Percentiles rank a stretch among this genome's conserved stretches.
Conservation (phyloP, 768 basidiomycete species). For the Naematelia aurantialba region DNA sequence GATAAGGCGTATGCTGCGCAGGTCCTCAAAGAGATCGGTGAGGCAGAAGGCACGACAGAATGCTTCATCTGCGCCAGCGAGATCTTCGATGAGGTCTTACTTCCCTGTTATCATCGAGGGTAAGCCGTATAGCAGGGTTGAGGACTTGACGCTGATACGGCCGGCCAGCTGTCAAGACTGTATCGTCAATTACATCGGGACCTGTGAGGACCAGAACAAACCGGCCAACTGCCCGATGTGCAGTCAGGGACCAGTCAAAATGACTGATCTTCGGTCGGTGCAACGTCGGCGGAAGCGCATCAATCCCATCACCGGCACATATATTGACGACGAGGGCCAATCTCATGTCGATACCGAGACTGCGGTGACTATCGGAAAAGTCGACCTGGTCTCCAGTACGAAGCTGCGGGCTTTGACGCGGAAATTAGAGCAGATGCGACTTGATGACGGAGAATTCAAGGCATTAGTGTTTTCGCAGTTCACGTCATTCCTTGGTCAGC, state of each 20-base stretch:
- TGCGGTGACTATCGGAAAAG: conserved; percentile 62
- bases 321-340: conserved; percentile 21
- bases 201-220: conserved; percentile 66
- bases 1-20: conserved; percentile 42
- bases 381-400: conserved; percentile 83
- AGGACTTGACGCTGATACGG: conserved; percentile 21
- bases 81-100: conserved; percentile 57
- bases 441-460: conserved; percentile 66
- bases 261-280: conserved; percentile 41
- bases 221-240: conserved; percentile 77
- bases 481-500: conserved; percentile 44
- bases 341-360: conserved; percentile 15
- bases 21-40: conserved; percentile 57
- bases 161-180: conserved; percentile 75
- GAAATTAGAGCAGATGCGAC: conserved; percentile 60
- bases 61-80: conserved; percentile 54
- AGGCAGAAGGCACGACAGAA: conserved; percentile 34
- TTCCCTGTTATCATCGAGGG: conserved; percentile 46
- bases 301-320: conserved; percentile 31
- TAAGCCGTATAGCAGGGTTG: conserved; percentile 53
- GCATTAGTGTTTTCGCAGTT: conserved; percentile 51
- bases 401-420: conserved; percentile 80
- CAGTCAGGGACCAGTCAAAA: conserved; percentile 39
- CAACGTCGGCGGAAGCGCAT: conserved; percentile 32
- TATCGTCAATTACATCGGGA: conserved; percentile 67